Evolutionary conservation across 805 yeast species (phyloP).

Genomic region (Vanderwaltozyma tropicalis): DNA sequence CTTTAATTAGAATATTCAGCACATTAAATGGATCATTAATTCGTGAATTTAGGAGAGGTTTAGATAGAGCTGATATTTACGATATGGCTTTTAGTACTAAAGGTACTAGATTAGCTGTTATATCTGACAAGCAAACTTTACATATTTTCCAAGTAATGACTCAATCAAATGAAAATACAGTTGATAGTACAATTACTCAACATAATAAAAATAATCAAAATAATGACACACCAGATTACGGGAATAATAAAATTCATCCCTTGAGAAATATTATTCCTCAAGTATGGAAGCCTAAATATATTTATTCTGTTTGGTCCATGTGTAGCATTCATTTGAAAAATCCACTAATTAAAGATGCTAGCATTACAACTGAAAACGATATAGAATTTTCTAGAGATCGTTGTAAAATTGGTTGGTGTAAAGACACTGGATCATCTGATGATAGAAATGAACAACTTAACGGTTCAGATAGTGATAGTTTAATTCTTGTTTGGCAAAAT

Average conservation of each 20-base stretch:
- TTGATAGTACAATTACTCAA: neutral
- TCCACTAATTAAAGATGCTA: constrained; percentile 18
- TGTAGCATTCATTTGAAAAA: constrained; percentile 50
- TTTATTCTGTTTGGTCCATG: constrained; percentile 81
- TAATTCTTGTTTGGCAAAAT: constrained; percentile 66
- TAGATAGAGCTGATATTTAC: constrained; percentile 73
- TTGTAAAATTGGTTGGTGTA: constrained; percentile 26
- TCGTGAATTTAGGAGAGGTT: constrained; percentile 83
- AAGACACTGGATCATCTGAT: constrained; percentile 3
- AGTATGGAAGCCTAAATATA: constrained; percentile 56
- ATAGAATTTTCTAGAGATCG: constrained; percentile 17
- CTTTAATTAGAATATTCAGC: constrained; percentile 73
- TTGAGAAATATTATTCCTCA: constrained; percentile 45
- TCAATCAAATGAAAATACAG: neutral
- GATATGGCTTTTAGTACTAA: constrained; percentile 77
- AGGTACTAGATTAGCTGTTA: constrained; percentile 67
- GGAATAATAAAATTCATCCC: constrained; percentile 50
- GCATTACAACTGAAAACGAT: constrained; percentile 1
- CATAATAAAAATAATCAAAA: neutral
- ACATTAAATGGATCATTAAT: constrained; percentile 50
- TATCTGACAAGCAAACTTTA: constrained; percentile 81
- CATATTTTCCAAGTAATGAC: constrained; percentile 55
- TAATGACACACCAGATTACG: constrained; percentile 2
- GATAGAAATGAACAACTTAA: neutral
- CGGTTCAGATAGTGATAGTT: constrained; percentile 46